These are phyloP conservation scores for Raddia distichophylla DNA, from an alignment of 176 grass and related monocot genomes.

Conservation along the genomic window DNA sequence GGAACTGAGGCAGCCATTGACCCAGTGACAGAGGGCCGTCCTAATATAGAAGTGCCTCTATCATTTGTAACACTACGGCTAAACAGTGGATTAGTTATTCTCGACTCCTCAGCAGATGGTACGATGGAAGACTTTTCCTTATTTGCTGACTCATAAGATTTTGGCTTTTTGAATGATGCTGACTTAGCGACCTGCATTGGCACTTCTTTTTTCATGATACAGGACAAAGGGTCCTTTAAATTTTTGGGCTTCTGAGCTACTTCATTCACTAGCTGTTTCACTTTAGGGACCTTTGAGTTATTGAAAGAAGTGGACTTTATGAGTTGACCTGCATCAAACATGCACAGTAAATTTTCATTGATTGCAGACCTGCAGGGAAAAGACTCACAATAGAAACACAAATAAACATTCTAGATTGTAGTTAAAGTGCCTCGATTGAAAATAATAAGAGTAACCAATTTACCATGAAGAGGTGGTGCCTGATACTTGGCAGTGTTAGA, in stretches of 20 bases:
- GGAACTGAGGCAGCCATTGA: slow-evolving; percentile 41
- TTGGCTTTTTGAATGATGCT: slow-evolving; percentile 70
- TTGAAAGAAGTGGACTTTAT: slow-evolving; percentile 85
- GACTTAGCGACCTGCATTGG: slow-evolving; percentile 55
- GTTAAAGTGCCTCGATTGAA: slow-evolving; percentile 23
- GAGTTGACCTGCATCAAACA: slow-evolving; percentile 60
- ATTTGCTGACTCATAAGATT: slow-evolving; percentile 48
- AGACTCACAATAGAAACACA: slow-evolving; percentile 17
- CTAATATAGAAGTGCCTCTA: slow-evolving; percentile 65
- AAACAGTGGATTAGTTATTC: slow-evolving; percentile 40
- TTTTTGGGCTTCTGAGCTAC: slow-evolving; percentile 67
- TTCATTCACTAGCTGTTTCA: slow-evolving; percentile 80
- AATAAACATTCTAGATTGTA: slow-evolving; percentile 22
- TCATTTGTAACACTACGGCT: slow-evolving; percentile 45
- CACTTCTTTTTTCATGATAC: slow-evolving; percentile 56
- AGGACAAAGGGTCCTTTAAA: slow-evolving; percentile 56
- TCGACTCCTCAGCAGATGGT: slow-evolving; percentile 55
- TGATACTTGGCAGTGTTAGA: slow-evolving; percentile 49
- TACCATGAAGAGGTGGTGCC: slow-evolving; percentile 55
- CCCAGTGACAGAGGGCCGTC: slow-evolving; percentile 43
- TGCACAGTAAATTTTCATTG: neutral
- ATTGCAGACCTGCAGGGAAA: slow-evolving; percentile 3
- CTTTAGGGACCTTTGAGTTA: slow-evolving; percentile 84
- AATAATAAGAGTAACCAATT: slow-evolving; percentile 39
- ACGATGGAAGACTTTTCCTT: slow-evolving; percentile 48